A percentile compares a stretch with the other conserved stretches of the same genome.
These are phyloP conservation scores for Sphenostylis stenocarpa DNA, from an alignment of 306 rosid species.

Conservation along the genomic window DNA sequence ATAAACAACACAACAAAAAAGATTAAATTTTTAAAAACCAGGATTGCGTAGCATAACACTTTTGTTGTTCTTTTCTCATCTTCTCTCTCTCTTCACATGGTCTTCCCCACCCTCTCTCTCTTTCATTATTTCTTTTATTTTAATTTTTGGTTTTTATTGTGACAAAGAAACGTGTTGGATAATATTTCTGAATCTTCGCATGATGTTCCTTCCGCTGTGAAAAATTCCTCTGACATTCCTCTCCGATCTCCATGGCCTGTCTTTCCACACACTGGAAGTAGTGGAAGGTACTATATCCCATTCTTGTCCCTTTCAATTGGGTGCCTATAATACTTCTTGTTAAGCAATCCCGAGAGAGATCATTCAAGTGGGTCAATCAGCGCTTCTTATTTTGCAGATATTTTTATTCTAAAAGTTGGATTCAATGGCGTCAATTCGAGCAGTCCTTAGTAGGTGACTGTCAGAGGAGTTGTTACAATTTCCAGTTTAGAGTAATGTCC, in stretches of 20 bases:
- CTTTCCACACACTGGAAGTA: background rate
- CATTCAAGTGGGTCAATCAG: conserved; percentile 37
- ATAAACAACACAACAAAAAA: conserved; percentile 6
- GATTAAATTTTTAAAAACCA: background rate
- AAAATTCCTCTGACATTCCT: conserved; percentile 49
- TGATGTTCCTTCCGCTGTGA: conserved; percentile 30
- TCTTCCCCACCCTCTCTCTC: conserved; percentile 27
- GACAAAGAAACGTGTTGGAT: conserved; percentile 26
- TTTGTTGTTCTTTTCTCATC: background rate
- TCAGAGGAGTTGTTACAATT: conserved; percentile 45
- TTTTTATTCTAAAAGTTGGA: background rate
- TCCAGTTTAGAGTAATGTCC: conserved; percentile 43
- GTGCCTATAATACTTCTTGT: background rate
- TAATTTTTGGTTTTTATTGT: background rate
- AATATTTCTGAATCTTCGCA: conserved; percentile 27
- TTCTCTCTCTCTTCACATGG: conserved; percentile 32
- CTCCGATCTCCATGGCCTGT: conserved; percentile 44
- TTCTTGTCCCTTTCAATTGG: conserved; percentile 10
- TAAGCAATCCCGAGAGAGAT: background rate
- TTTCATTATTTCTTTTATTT: background rate
- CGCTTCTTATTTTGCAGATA: conserved; percentile 14
- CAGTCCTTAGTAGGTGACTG: conserved; percentile 45
- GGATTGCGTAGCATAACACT: conserved; percentile 19
- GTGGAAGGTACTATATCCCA: conserved; percentile 21
- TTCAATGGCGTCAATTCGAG: conserved; percentile 51